Evolutionary conservation across 2,329 filamentous ascomycete genomes (phyloP), one percentile per base, ranked within the genome.

Genomic region (Zymoseptoria pseudotritici): DNA sequence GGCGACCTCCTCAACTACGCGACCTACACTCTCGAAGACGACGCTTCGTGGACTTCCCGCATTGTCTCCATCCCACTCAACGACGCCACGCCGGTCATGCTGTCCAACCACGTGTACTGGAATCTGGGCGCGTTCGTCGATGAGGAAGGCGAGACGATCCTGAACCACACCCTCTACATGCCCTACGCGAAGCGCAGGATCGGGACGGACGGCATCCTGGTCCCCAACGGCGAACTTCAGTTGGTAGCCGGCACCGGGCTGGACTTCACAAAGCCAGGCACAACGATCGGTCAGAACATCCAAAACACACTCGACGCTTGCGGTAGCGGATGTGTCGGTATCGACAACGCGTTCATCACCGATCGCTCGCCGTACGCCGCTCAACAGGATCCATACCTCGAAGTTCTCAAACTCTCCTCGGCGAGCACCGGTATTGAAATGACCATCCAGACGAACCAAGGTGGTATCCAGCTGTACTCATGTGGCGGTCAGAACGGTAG

Each of bases 61-160:
- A 90, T 92, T 80, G 76, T 85, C 9, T 88, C 88, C 51, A 73
- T 87, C 58, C 78, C 88, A 2, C 85, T 86, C 4, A 89, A 86
- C 22, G 84, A 89, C 76, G 87, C 85, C 76, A 91, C 89, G 6
- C 89, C 89, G 54, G 90, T 92, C 72, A 91, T 92, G 89, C 80
- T 92, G 60, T 89, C 82, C 72, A 84, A 84, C 53, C 85, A 87
- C 73, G 83, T 82, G 3, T 93, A 92, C 79, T 92, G 88, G 89
- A 92, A 93, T 72, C 79, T 93, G 53, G 89, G 92, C 69, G 89
- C 86, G 50, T 92, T 88, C 68, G 80, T 86, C 69, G 90, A 91
- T 76, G 84, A 86, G 59, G 80, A 87, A 72, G 89, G 86, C 2
- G 78, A 79, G 59, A 78, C 76, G 1, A 81, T 82, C 8, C 79